Evolutionary conservation across 768 basidiomycete species (phyloP).

Genomic region (Termitomyces sp.): DNA sequence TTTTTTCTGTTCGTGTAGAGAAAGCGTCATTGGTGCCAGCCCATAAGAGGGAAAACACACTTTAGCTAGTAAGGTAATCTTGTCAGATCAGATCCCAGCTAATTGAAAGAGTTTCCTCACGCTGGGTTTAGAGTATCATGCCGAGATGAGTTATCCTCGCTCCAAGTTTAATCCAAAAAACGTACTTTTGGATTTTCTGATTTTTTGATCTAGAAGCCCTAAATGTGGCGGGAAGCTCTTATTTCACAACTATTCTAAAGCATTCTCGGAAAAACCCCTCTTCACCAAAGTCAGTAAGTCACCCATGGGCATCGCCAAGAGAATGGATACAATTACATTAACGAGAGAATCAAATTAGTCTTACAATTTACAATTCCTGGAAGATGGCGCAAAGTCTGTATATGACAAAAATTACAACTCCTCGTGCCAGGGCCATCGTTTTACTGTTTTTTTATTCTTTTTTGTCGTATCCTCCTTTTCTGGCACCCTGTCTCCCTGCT

Average conservation of each 20-base stretch:
- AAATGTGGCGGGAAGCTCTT: slow-evolving; percentile 7
- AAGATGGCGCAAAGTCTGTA: neutral
- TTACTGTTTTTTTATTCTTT: slow-evolving; percentile 13
- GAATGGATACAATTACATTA: neutral
- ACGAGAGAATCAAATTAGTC: neutral
- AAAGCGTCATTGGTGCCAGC: neutral
- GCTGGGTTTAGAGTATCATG: neutral
- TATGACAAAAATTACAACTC: slow-evolving; percentile 10
- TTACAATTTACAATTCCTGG: slow-evolving; percentile 10
- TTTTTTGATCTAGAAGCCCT: slow-evolving; percentile 4
- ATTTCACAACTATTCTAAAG: neutral
- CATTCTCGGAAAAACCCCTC: neutral
- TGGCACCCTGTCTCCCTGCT: slow-evolving; percentile 20
- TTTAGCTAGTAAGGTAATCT: neutral
- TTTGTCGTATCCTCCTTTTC: slow-evolving; percentile 17
- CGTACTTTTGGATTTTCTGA: slow-evolving; percentile 2
- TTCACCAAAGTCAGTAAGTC: too few species aligned
- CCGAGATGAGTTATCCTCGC: neutral
- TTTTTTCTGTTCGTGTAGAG: neutral
- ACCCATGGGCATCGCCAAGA: neutral
- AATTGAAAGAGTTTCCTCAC: neutral
- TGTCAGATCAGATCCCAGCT: neutral
- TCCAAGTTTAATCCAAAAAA: neutral
- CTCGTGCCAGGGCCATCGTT: slow-evolving; percentile 9
- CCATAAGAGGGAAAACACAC: neutral